Base-by-base conservation (phyloP, 768 basidiomycete species). In the Nevesoporus exiguus region DNA sequence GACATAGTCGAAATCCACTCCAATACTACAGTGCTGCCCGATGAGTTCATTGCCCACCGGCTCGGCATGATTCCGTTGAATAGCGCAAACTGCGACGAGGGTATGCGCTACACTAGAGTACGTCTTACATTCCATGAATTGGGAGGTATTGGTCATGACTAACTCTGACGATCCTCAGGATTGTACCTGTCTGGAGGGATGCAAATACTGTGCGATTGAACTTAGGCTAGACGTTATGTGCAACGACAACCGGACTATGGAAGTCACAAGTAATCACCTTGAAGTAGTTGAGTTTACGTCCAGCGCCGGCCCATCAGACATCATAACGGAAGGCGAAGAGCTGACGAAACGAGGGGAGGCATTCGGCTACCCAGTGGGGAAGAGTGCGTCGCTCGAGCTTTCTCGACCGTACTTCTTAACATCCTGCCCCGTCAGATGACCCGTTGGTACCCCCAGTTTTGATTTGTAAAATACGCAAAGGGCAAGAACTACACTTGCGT, bases 41-140 rank as follows among this genome's bases (percentile, higher is more conserved):
- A 99, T 72, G 97, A 99, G 74, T 97, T 94, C 74, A 88, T 99
- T 56, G 92, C 94, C 0, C 97, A 99, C 71, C 84, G 97, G 47
- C 77, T 99, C 29, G 97, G 97, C 22, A 88, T 97, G 83, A 79
- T 99, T 27, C 97, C 97, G 8, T 77, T 99, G 22, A 77, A 87
- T 47, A 95, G 92, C 71, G 77, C 84, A 36, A 90, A 90, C 60
- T 95, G 93, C 61, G 91, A 93, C 57, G 90, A 93, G 65, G 90
- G 83, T 21, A 89, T 98, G 70, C 80, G 86, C 56, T 87, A 87
- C 62, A 86, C 84, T 48, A 77, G 88, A 66, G 89, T 86, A 61
- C 51, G 82, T 74, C 19, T 59, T 45, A 13, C 49, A 37, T 55
- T 24, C n/a, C 30, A 41, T 33, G 33, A 45, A 9, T 30, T 22